Evolutionary conservation across 225 moss, liverwort and hornwort genomes (phyloP), one percentile per base, ranked within the genome.

Genomic region (Straminergon stramineum): DNA sequence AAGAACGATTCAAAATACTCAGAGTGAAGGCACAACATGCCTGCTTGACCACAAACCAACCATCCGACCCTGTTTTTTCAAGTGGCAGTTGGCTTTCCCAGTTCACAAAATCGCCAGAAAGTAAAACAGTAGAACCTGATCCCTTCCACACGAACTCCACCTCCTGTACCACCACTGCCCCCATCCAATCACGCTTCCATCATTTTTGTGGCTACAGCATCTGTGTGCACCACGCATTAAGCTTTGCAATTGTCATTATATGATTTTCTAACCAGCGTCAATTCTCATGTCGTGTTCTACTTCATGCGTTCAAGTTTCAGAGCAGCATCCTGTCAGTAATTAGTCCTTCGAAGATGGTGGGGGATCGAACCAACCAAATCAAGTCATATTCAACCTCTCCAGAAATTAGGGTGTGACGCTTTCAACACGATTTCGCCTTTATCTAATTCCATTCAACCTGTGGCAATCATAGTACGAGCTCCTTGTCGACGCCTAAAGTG

Each of bases 151-250:
- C 88, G 82, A 98, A 97, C 87, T 96, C 98, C 92, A 97, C 97
- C 90, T 98, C 98, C 94, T 98, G 96, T 88, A 95, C 96, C 97
- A 97, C 94, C 94, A 97, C 98, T 98, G 96, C 87, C 92, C 91
- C 96, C 91, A 94, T 89, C 93, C 94, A 89, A 94, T 93, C 93
- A 93, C 93, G 92, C 88, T 91, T 94, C 92, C 93, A 91, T 94
- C 94, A 94, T 93, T 91, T 84, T 89, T 84, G 88, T 84, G 87
- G 86, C 88, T 90, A 94, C 91, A 92, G 86, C 84, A 82, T 90
- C 65, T 89, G 74, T 86, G 85, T 34, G 75, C 73, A 87, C 69
- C 84, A 82, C 87, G 82, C 82, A 77, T 85, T 87, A 39, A 76
- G 64, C 91, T 91, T 83, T 39, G 77, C 57, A 89, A 26, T 63